These are phyloP conservation scores for Picochlorum sp. DNA, from an alignment of 139 green algal genomes.

Conservation along the genomic window DNA sequence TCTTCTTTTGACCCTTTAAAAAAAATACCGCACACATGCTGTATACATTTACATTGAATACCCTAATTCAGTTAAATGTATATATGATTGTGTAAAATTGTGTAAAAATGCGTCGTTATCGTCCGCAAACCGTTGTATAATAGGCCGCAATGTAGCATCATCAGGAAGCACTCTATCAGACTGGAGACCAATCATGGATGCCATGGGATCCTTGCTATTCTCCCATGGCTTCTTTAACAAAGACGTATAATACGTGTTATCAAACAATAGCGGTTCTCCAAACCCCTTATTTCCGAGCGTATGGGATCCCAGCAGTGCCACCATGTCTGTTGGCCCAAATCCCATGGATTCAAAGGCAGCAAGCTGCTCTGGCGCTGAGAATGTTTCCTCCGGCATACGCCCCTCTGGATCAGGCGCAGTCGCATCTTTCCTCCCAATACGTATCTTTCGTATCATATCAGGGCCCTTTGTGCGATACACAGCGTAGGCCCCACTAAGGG, in stretches of 20 bases:
- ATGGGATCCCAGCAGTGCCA: conserved; percentile 66
- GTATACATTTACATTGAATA: not conserved
- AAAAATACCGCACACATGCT: not conserved
- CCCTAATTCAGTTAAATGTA: conserved; percentile 39
- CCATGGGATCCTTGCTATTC: conserved; percentile 25
- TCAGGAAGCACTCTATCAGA: conserved; percentile 80
- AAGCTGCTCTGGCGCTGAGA: conserved; percentile 42
- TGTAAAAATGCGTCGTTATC: conserved; percentile 72
- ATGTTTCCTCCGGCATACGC: conserved; percentile 57
- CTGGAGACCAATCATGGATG: conserved; percentile 52
- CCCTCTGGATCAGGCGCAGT: conserved; percentile 46
- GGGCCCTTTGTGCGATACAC: conserved; percentile 63
- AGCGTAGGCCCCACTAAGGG: conserved; percentile 54
- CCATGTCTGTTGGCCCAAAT: conserved; percentile 49
- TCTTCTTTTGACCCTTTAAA: not conserved
- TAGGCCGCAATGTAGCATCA: conserved; percentile 34
- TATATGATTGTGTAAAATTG: conserved; percentile 63
- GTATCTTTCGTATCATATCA: conserved; percentile 34
- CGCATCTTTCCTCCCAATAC: conserved; percentile 51
- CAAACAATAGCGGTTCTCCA: conserved; percentile 79
- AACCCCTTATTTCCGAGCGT: conserved; percentile 83
- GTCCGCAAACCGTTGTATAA: conserved; percentile 61
- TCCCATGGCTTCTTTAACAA: conserved; percentile 67
- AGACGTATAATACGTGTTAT: conserved; percentile 82
- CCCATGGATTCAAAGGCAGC: conserved; percentile 60